These are phyloP conservation scores for Aspergillus panamensis DNA, from an alignment of 495 filamentous ascomycete genomes.

Conservation along the genomic window DNA sequence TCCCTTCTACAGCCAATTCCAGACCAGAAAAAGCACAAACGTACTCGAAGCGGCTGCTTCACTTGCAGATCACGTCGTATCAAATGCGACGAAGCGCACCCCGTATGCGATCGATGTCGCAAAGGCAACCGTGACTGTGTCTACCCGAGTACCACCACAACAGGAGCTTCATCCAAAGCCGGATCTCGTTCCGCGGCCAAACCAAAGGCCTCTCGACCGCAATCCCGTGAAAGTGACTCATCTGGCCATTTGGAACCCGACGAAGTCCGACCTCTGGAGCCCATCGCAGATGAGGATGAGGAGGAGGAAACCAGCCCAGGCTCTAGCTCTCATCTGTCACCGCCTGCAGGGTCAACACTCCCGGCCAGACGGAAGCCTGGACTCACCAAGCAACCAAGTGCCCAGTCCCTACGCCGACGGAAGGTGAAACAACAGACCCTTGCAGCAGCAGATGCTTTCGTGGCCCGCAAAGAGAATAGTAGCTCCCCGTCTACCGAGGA, in stretches of 20 bases:
- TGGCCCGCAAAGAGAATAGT: conserved; percentile 38
- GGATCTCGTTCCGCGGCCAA: conserved; percentile 42
- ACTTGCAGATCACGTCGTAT: conserved; percentile 87
- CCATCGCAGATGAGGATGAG: conserved; percentile 67
- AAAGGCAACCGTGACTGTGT: conserved; percentile 82
- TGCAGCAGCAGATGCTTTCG: conserved; percentile 25
- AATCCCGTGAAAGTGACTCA: conserved; percentile 45
- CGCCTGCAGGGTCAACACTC: conserved; percentile 22
- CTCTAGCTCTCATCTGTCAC: conserved; percentile 28
- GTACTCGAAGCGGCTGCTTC: conserved; percentile 91
- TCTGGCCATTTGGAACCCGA: conserved; percentile 47
- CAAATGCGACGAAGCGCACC: conserved; percentile 88
- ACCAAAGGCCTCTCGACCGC: conserved; percentile 41
- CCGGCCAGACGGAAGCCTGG: conserved; percentile 21
- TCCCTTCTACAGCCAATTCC: conserved; percentile 30
- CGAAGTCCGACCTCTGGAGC: conserved; percentile 48
- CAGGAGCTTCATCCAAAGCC: conserved; percentile 34
- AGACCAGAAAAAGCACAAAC: conserved; percentile 88
- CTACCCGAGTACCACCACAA: conserved; percentile 67
- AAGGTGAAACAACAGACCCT: conserved; percentile 36
- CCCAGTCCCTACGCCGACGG: conserved; percentile 40
- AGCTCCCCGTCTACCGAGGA: conserved; percentile 46
- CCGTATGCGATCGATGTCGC: conserved; percentile 81
- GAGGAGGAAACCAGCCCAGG: conserved; percentile 35
- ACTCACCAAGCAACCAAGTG: conserved; percentile 32